A percentile compares a stretch with the other conserved stretches of the same genome.
These are phyloP conservation scores for Tylopilus plumbeoviolaceoides DNA, from an alignment of 768 basidiomycete species.

Conservation along the genomic window DNA sequence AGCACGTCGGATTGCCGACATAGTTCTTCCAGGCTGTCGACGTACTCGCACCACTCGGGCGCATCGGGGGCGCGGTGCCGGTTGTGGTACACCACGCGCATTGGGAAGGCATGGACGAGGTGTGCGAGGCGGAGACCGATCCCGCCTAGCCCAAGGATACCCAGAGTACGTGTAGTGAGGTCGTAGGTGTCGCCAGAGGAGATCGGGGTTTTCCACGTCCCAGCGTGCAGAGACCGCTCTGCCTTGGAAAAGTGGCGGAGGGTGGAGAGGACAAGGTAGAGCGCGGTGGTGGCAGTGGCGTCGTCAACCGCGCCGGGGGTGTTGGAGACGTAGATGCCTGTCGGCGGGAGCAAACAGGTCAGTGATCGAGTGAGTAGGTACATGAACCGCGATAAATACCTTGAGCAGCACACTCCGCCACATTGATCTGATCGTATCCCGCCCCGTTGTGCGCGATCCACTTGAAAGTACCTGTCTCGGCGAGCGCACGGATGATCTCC, in stretches of 20 bases:
- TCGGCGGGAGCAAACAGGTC: neutral
- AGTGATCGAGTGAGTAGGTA: neutral
- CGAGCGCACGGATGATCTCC: conserved; percentile 67
- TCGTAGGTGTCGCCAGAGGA: conserved; percentile 54
- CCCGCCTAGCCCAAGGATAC: conserved; percentile 72
- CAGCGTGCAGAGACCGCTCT: conserved; percentile 49
- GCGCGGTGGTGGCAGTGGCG: conserved; percentile 84
- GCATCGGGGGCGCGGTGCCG: conserved; percentile 51
- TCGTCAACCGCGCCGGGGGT: conserved; percentile 90
- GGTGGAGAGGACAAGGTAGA: conserved; percentile 78
- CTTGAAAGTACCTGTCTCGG: conserved; percentile 50
- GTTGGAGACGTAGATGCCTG: conserved; percentile 71
- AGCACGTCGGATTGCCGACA: conserved; percentile 74
- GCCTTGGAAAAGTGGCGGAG: conserved; percentile 68
- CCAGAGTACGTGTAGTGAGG: conserved; percentile 63
- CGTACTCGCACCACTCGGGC: conserved; percentile 77
- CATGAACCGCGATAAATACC: conserved; percentile 38
- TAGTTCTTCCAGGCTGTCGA: conserved; percentile 59
- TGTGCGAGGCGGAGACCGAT: conserved; percentile 70
- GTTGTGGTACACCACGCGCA: conserved; percentile 84
- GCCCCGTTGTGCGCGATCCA: conserved; percentile 94
- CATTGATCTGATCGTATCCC: conserved; percentile 87
- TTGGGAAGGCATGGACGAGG: conserved; percentile 75
- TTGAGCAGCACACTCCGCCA: conserved; percentile 63
- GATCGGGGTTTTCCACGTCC: conserved; percentile 58